Conservation (phyloP, 805 yeast genomes). For the Saccharomycopsis schoenii region DNA sequence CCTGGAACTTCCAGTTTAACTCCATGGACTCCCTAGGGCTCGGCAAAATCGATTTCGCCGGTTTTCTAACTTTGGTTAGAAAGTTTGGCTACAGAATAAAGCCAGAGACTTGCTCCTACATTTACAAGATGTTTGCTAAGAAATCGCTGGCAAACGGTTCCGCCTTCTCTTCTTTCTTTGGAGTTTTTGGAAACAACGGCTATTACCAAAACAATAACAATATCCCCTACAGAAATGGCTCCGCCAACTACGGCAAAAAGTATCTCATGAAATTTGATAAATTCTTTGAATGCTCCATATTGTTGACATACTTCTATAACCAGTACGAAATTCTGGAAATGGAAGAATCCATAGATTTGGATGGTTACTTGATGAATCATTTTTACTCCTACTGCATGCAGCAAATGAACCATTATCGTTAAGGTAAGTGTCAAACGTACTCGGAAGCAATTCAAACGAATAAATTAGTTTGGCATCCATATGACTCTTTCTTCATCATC, state of each 20-base stretch:
- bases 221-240: neutral
- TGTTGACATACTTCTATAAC: slow-evolving; percentile 30
- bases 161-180: neutral
- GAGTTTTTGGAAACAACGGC: neutral
- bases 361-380: neutral
- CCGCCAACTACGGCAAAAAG: slow-evolving; percentile 9
- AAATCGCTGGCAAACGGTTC: neutral
- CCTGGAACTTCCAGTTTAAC: slow-evolving; percentile 55
- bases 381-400: neutral
- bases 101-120: slow-evolving; percentile 43
- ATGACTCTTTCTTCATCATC: neutral
- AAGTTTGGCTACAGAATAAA: slow-evolving; percentile 59
- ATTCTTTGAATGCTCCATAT: slow-evolving; percentile 71
- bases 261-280: slow-evolving; percentile 57
- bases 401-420: neutral
- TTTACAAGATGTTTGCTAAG: slow-evolving; percentile 48
- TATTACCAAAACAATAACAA: neutral
- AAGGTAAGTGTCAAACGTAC: neutral
- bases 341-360: slow-evolving; percentile 3
- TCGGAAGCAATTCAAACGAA: too few species aligned
- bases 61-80: slow-evolving; percentile 48
- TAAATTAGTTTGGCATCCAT: neutral
- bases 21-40: slow-evolving; percentile 50
- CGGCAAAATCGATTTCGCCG: slow-evolving; percentile 55
- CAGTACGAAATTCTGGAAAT: slow-evolving; percentile 1